Evolutionary conservation across 2,329 filamentous ascomycete genomes (phyloP).

Genomic region (Herpotrichia juniperi): DNA sequence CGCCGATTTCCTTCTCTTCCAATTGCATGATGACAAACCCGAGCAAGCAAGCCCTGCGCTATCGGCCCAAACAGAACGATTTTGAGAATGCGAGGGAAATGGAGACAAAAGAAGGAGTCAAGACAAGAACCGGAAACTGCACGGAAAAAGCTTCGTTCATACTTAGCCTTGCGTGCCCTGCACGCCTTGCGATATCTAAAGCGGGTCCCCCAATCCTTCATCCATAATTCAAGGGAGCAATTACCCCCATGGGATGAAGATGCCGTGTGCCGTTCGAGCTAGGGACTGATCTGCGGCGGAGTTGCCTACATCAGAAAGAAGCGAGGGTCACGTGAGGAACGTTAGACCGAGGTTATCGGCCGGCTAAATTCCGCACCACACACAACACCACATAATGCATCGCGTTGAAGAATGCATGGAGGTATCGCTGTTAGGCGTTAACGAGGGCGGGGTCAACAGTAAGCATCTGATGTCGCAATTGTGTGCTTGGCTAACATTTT

Average conservation of each 20-base stretch:
- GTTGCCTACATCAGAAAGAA: background rate
- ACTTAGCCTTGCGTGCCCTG: background rate
- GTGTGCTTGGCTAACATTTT: no score
- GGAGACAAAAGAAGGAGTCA: background rate
- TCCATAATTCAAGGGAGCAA: background rate
- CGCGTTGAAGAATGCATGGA: background rate
- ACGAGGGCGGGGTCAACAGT: background rate
- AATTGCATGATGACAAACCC: conserved; percentile 1
- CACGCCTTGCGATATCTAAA: conserved; percentile 1
- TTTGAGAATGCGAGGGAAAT: background rate
- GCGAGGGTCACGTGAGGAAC: background rate
- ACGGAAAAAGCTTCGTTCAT: conserved; percentile 2
- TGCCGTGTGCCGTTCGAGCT: background rate
- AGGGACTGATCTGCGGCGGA: conserved; percentile 1
- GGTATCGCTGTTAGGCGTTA: background rate
- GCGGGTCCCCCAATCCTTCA: background rate
- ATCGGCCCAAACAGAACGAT: background rate
- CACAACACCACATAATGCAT: background rate
- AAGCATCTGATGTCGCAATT: background rate
- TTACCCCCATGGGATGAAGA: background rate
- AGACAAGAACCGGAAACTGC: background rate
- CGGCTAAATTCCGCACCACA: background rate
- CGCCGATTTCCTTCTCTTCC: conserved; percentile 9
- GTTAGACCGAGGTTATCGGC: background rate
- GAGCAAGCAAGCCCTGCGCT: no score